phyloP scores from a whole-genome alignment of 257 asterid genomes.

The Solanum corneliomulleri region DNA sequence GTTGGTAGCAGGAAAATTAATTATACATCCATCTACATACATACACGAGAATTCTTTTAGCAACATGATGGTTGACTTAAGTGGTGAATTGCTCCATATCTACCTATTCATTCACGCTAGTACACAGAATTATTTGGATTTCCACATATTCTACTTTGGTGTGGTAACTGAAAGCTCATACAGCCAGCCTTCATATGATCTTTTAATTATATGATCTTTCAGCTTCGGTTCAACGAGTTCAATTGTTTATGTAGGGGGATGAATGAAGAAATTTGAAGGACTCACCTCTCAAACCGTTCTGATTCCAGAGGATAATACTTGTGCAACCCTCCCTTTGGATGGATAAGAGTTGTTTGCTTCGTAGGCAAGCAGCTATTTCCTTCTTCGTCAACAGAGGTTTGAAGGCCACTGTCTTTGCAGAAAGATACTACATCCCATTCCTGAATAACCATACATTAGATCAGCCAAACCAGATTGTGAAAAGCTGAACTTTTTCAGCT shows the following conservation, averaged over 20 bases:
- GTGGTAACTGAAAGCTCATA: not conserved
- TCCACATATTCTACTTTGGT: not conserved
- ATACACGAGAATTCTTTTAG: not conserved
- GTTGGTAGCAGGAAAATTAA: not conserved
- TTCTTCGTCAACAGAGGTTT: conserved; percentile 36
- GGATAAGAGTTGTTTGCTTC: conserved; percentile 40
- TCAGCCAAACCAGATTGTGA: not conserved
- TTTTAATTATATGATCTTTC: not conserved
- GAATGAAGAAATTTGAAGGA: not conserved
- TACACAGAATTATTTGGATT: not conserved
- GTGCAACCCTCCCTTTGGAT: conserved; percentile 31
- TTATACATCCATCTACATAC: not conserved
- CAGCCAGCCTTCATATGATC: not conserved
- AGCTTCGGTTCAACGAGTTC: not conserved
- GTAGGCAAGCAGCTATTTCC: conserved; percentile 45
- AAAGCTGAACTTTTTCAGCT: not conserved
- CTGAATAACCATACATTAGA: conserved; percentile 27
- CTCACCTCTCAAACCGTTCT: conserved; percentile 51
- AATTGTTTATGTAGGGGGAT: not conserved
- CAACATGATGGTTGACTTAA: not conserved
- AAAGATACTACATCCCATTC: conserved; percentile 70
- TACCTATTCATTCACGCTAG: not conserved
- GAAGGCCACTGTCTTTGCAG: conserved; percentile 56
- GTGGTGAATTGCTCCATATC: not conserved
- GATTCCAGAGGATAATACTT: conserved; percentile 51